phyloP scores from a whole-genome alignment of 83 land plant genomes.

The Isoetes engelmannii region DNA sequence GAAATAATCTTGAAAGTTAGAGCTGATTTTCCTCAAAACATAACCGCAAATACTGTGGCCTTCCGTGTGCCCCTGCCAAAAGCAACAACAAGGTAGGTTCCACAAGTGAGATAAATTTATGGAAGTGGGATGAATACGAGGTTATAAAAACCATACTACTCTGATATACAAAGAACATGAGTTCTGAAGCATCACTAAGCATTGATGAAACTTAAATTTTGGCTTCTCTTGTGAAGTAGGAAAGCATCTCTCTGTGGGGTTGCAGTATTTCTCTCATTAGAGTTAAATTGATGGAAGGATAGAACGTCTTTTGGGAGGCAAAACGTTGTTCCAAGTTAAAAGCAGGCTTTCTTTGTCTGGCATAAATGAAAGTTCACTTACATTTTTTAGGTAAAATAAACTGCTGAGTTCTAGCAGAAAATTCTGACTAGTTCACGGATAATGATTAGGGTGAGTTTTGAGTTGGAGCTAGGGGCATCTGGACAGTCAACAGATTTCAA shows the following conservation, averaged over 20 bases:
- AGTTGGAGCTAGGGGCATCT: slow-evolving; percentile 73
- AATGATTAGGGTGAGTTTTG: slow-evolving; percentile 67
- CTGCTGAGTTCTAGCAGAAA: background rate
- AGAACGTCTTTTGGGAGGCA: too few relatives aligned
- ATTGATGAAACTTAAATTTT: too few relatives aligned
- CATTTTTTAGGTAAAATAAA: too few relatives aligned
- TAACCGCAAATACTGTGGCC: slow-evolving; percentile 76
- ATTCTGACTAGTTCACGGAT: background rate
- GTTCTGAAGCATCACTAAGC: too few relatives aligned
- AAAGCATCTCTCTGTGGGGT: too few relatives aligned
- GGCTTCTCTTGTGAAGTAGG: too few relatives aligned
- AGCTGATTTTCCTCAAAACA: slow-evolving; percentile 71
- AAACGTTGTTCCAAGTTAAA: too few relatives aligned
- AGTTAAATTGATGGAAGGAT: too few relatives aligned
- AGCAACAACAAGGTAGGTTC: slow-evolving; percentile 63
- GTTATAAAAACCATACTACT: too few relatives aligned
- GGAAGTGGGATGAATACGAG: too few relatives aligned
- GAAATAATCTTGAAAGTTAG: slow-evolving; percentile 80
- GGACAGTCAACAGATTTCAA: slow-evolving; percentile 91
- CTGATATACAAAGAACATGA: too few relatives aligned
- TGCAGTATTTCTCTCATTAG: too few relatives aligned
- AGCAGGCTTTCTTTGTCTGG: background rate
- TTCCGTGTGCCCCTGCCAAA: slow-evolving; percentile 79
- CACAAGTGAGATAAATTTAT: background rate
- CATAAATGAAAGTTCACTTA: background rate